Evolutionary conservation across 352 stramenopile species (phyloP).

Genomic region (Globisporangium ultimum): DNA sequence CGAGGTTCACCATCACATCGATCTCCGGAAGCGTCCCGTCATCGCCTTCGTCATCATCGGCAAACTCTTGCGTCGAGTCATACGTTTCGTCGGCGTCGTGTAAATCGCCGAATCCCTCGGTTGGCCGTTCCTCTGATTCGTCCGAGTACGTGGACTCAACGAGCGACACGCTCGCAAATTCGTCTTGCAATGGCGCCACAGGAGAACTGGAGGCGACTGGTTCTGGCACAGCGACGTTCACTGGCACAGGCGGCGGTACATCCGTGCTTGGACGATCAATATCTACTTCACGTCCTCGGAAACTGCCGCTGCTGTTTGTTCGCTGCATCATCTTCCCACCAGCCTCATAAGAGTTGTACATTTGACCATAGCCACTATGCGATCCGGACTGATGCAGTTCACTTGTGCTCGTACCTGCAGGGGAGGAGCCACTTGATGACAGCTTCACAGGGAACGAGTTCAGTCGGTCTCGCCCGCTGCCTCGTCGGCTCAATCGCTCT

Average conservation of each 20-base stretch:
- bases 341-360: slow-evolving; percentile 37
- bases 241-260: not conserved
- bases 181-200: slow-evolving; percentile 35
- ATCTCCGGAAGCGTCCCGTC: slow-evolving; percentile 71
- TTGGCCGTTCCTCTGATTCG: slow-evolving; percentile 31
- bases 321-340: slow-evolving; percentile 21
- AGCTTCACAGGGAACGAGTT: slow-evolving; percentile 65
- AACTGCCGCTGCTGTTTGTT: slow-evolving; percentile 31
- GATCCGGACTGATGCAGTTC: slow-evolving; percentile 10
- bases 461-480: slow-evolving; percentile 39
- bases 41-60: slow-evolving; percentile 64
- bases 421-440: slow-evolving; percentile 15
- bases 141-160: slow-evolving; percentile 56
- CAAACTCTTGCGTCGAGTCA: slow-evolving; percentile 14
- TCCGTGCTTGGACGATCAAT: slow-evolving; percentile 20
- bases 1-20: slow-evolving; percentile 77
- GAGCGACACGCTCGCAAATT: slow-evolving; percentile 41
- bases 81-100: slow-evolving; percentile 44
- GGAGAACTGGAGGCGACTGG: slow-evolving; percentile 11
- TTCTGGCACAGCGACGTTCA: not conserved
- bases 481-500: slow-evolving; percentile 31
- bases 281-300: slow-evolving; percentile 42
- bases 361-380: slow-evolving; percentile 21
- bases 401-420: slow-evolving; percentile 17
- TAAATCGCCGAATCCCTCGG: slow-evolving; percentile 28